Evolutionary conservation across 192 early-diverging fungal genomes (phyloP), one percentile per base, ranked within the genome.

Genomic region (Coemansia sp.): DNA sequence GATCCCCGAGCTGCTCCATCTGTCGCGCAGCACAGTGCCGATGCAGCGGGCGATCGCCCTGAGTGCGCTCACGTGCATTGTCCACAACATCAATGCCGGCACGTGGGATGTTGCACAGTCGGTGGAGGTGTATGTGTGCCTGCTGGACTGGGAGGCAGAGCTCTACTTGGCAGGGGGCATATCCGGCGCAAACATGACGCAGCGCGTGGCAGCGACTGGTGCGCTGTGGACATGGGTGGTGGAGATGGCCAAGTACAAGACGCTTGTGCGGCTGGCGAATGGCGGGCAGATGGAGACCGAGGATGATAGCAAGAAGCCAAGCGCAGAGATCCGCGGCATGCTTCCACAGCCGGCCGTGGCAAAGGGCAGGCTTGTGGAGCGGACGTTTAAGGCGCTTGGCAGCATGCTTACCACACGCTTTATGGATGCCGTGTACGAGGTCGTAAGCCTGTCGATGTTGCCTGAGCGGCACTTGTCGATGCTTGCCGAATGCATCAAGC

Each of bases 11-110:
- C 71, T 97, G 15, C 74, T 94, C 33, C 88, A 92, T 72, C 77
- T 97, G 43, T 87, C 89, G 49, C 88, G 92, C 59, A 95, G 93
- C 63, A 88, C 90, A 6, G 88, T 93, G 4, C 91, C 92, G 5
- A 85, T 89, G 43, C 95, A 97, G 77, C 81, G 93, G 10, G 84
- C 88, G 15, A 76, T 93, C 6, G 84, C 89, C 14, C 72, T 94
- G 57, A 85, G 85, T 33, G 84, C 86, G 21, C 71, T 94, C 0
- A 84, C 82, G 12, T 82, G 82, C 35, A 86, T 91, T 33, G 49
- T 93, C 24, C 80, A 83, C 63, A 77, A 75, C 41, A 38, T 60
- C 62, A 78, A 66, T 23, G 51, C 68, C 16, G 80, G 80, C 18
- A 71, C 68, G n/a, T 83, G 75, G 75, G 75, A 74, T 10, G 6